Percentiles rank a stretch among this genome's conserved stretches.
Conservation (phyloP, 1,284 basidiomycete genomes). For the Apiotrichum veenhuisii region DNA sequence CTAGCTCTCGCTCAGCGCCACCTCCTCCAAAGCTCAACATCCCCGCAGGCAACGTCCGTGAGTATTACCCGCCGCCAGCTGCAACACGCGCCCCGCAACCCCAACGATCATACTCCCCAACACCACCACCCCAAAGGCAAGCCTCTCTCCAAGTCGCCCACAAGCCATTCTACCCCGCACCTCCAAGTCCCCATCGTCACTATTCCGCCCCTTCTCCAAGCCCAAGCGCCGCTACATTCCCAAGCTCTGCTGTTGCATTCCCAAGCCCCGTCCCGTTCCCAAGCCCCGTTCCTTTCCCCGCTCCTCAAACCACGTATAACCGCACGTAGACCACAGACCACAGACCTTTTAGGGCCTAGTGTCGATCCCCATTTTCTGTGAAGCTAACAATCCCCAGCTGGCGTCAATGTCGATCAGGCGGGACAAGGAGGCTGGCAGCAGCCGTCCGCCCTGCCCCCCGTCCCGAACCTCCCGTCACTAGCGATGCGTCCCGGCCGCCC, state of each 20-base stretch:
- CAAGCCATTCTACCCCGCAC: background rate
- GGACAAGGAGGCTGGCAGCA: conserved; percentile 45
- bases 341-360: no score
- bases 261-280: background rate
- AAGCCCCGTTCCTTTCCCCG: background rate
- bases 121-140: background rate
- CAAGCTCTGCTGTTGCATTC: background rate
- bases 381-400: conserved; percentile 29
- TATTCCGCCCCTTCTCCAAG: background rate
- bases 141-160: background rate
- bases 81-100: background rate
- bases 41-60: conserved; percentile 48
- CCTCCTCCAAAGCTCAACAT: conserved; percentile 37
- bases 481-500: conserved; percentile 4
- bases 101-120: background rate
- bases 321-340: background rate
- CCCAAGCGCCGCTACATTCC: background rate
- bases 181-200: background rate
- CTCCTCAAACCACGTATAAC: background rate
- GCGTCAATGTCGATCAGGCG: conserved; percentile 44
- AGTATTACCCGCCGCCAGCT: conserved; percentile 21
- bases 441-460: conserved; percentile 15
- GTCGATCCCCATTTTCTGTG: background rate
- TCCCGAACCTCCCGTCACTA: conserved; percentile 8
- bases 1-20: conserved; percentile 10